Evolutionary conservation across 1,284 basidiomycete species (phyloP), one percentile per base, ranked within the genome.

Genomic region (Mycena citricolor): DNA sequence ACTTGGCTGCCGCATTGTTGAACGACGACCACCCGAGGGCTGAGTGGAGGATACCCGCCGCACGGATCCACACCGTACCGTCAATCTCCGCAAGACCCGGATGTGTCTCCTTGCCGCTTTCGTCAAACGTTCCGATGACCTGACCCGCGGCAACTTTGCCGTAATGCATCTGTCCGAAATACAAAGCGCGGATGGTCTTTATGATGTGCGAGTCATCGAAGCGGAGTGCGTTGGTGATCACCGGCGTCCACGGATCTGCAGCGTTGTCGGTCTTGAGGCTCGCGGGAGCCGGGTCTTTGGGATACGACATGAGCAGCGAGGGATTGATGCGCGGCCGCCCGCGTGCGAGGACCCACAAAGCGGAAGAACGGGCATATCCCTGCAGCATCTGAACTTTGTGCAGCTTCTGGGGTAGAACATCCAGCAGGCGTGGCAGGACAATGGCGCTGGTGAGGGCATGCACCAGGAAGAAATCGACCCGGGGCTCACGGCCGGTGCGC

Each of bases 401-500:
- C 17, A 60, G 58, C 14, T 55, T 52, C 19, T 59, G 65, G 30
- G 63, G 59, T 19, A 80, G 52, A 6, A 62, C 60, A 4, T 52
- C 47, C 16, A 80, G 52, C 42, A 77, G 65, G 0, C 76, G 68
- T 13, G 72, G 72, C 7, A 86, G 52, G 65, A 85, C 83, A 12
- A 84, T 57, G 2, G 79, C 72, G 14, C 76, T 77, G 4, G 78
- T 86, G 39, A 86, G 67, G 24, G 79, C 55, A 60, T 86, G 85
- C 81, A 85, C 81, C 52, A 86, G 61, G 73, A 83, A 82, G 66
- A 86, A 86, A 57, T 86, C 83, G 24, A 85, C 62, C 10, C 80
- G 68, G 26, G 48, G 39, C 16, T 30, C 22, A 10, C 30, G 14
- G 5, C 33, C 42, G 1, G n/a, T 19, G 21, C 40, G 39, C 2